phyloP scores from a whole-genome alignment of 2,329 filamentous ascomycete genomes.

The Trichoderma citrinoviride region DNA sequence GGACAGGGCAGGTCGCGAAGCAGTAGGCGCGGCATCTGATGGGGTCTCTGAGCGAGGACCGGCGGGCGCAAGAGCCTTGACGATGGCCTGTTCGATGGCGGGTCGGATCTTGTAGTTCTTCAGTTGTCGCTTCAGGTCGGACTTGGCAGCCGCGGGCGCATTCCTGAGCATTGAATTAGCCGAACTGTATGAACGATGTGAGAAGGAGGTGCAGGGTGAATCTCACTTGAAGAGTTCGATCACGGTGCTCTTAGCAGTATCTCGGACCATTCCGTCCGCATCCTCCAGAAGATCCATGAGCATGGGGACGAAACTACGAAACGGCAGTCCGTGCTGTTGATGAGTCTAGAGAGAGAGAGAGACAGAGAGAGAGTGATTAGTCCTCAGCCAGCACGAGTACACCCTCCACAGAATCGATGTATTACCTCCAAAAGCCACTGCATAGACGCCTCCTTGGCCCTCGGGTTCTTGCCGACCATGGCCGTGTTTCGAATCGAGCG shows the following conservation, averaged over 20 bases:
- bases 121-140: constrained; percentile 83
- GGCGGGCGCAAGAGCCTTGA: constrained; percentile 65
- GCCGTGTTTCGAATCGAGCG: constrained; percentile 73
- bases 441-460: constrained; percentile 82
- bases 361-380: constrained; percentile 25
- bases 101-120: constrained; percentile 81
- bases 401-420: not conserved
- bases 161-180: constrained; percentile 46
- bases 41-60: constrained; percentile 44
- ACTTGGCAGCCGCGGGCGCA: constrained; percentile 79
- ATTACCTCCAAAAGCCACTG: constrained; percentile 76
- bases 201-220: not conserved
- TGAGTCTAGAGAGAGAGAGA: constrained; percentile 62
- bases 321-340: constrained; percentile 72
- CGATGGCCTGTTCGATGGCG: constrained; percentile 78
- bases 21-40: constrained; percentile 35
- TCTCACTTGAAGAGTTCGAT: constrained; percentile 79
- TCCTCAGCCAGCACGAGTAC: not conserved
- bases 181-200: not conserved
- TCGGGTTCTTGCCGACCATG: constrained; percentile 74
- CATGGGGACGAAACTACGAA: constrained; percentile 76
- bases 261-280: constrained; percentile 81
- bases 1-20: constrained; percentile 44
- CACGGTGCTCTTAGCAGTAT: constrained; percentile 76
- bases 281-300: constrained; percentile 88